Evolutionary conservation across 805 yeast species (phyloP), one percentile per base, ranked within the genome.

Genomic region (Metschnikowia bowlesiae): DNA sequence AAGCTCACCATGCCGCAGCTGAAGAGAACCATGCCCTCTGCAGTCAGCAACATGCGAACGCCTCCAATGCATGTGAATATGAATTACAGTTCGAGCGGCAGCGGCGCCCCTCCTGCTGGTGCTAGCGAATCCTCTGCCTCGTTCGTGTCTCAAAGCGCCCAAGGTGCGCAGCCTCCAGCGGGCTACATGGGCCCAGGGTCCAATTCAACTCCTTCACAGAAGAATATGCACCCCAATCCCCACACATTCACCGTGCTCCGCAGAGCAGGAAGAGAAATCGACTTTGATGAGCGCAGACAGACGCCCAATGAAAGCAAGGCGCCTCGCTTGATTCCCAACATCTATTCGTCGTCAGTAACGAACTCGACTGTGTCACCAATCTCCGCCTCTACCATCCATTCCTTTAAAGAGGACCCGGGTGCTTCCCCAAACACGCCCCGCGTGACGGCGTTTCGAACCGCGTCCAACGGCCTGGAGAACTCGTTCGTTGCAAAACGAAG

Each of bases 221-320:
- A 33, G 18, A 37, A 37, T 2, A 13, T 13, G 14, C 34, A 33
- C 18, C 10, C 38, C 22, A 32, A 32, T 32, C 45, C 46, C n/a
- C 46, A 35, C 26, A 71, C 89, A 0, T 88, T 89, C 62, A 75
- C 85, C 51, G 84, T 89, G 0, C 76, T 89, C 8, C 69, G 91
- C 32, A 79, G 81, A 26, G 81, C 79, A n/a, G 80, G 78, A 11
- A 72, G 78, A 33, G 96, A 87, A 59, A 88, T 88, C 53, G 90
- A 90, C 64, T 89, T 89, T 62, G 94, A 89, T 59, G 82, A 85
- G 57, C 74, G 89, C 46, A 69, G 96, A 40, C 82, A 81, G 42
- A 84, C 96, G 0, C 95, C 96, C 1, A 87, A 79, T 60, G 82
- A 71, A 16, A 62, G 69, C 16, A 69, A 69, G 44, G 67, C 76